Base-by-base conservation (phyloP, 2,329 filamentous ascomycete genomes). In the Atkinsonella texensis region DNA sequence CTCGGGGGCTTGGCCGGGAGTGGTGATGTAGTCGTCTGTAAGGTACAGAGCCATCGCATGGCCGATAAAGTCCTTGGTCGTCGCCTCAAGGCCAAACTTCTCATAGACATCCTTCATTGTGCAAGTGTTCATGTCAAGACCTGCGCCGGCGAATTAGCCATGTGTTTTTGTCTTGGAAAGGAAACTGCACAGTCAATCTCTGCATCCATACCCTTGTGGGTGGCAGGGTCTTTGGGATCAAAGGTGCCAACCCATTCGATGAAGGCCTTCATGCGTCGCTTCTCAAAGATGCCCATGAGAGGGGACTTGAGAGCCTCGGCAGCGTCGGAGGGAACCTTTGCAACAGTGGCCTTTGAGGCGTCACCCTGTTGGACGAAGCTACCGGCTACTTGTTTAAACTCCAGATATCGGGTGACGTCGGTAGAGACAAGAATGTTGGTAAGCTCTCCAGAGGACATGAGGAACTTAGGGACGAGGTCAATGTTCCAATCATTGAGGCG, bases 61-160 rank as follows among this genome's bases (percentile, higher is more conserved):
- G 58, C 93, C 93, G 62, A 97, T 87, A 67, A 98, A 98, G 72
- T 98, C 93, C 62, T 87, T 84, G 59, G 93, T 98, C 53, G 81
- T 78, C 20, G 84, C 65, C 74, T 98, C 93, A 55, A 98, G 85
- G 53, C 89, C 87, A 62, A 95, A 98, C 70, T 97, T 96, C 74
- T 97, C 90, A 65, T 94, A 98, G 39, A 98, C 87, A n/a, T 96
- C 91, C 77, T 89, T 94, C 90, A 97, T 95, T 54, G 87, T 91
- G 74, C 79, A 84, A 54, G 72, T 78, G 63, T 77, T 76, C 57
- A 98, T 75, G 70, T 93, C 83, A 58, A 97, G 79, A 54, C 90
- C 91, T 90, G 57, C 9, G 31, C 7, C 42, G 45, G 1, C 48
- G 12, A 39, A 10, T 63, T 46, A 64, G 58, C 41, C 32, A 49